Conservation (phyloP, 495 filamentous ascomycete genomes). For the Aspergillus biplanus region DNA sequence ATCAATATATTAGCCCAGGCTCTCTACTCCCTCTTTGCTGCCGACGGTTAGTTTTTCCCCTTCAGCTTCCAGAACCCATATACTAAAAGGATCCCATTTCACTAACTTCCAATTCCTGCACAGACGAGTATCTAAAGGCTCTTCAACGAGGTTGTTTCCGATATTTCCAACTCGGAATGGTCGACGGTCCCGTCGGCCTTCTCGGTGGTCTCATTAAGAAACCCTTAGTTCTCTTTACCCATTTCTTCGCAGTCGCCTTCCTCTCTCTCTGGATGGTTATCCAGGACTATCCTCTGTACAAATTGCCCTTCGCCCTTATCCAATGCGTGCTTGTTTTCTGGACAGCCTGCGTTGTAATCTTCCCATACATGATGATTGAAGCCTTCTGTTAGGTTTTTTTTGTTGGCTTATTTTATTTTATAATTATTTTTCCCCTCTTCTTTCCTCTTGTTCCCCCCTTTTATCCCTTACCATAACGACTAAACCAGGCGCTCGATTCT, state of each 20-base stretch:
- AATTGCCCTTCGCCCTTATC: conserved; percentile 61
- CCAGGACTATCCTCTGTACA: conserved; percentile 56
- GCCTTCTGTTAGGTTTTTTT: conserved; percentile 28
- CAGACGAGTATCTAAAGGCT: conserved; percentile 71
- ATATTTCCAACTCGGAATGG: conserved; percentile 83
- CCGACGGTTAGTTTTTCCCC: conserved; percentile 57
- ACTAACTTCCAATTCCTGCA: conserved; percentile 3
- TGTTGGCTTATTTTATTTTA: too few relatives aligned
- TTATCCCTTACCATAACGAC: conserved; percentile 1
- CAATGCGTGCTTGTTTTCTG: conserved; percentile 72
- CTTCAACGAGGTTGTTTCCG: conserved; percentile 91
- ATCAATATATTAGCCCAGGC: conserved; percentile 97
- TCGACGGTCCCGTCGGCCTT: conserved; percentile 78
- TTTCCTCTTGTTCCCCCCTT: not conserved
- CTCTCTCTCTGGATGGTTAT: conserved; percentile 82
- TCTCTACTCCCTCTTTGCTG: conserved; percentile 88
- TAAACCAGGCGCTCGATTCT: not conserved
- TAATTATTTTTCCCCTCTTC: not conserved
- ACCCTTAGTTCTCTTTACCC: conserved; percentile 79
- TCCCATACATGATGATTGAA: conserved; percentile 71
- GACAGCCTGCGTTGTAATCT: conserved; percentile 86
- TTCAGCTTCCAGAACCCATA: not conserved
- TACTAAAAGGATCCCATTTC: not conserved
- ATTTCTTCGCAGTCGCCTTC: conserved; percentile 94
- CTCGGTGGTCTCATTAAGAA: conserved; percentile 81